Base-by-base conservation (phyloP, 2,329 filamentous ascomycete species). In the Xylaria sp. region DNA sequence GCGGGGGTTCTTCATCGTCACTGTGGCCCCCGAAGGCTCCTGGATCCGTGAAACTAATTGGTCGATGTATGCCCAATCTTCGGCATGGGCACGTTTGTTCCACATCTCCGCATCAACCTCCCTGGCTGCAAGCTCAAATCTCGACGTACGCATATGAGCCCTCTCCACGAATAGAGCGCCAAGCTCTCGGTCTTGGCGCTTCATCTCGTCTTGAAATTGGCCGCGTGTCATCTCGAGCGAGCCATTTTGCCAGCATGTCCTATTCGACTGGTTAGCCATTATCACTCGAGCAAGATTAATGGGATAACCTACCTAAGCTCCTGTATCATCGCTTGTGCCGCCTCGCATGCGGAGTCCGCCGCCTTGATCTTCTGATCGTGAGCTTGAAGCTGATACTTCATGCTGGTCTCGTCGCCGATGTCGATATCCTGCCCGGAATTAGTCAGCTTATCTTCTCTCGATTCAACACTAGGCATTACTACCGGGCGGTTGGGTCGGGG, bases 301-400 rank as follows among this genome's bases (percentile, higher is more conserved):
- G 38, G 51, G 52, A 55, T 38, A 46, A 55, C 52, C 47, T 41
- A 47, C 52, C 52, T 55, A 55, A 55, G 52, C 40, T 54, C 52
- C 52, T 47, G 40, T 55, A 55, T 55, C 52, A 41, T 55, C 52
- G 52, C 52, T 47, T 38, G 52, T 55, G 52, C 52, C 9, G 52
- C 52, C 52, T 55, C 31, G 40, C 40, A 55, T 55, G 41, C 41
- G 41, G 52, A 55, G 52, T 55, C 52, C 52, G 41, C 52, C 52
- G 41, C 41, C 52, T 55, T 55, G 40, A 47, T 55, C 40, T 47
- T 55, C 52, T 55, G 52, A 52, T 55, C 52, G 41, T 55, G 52
- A 55, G 41, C 52, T 55, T 55, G 52, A 55, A 55, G 52, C 52
- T 55, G 52, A 47, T 55, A 55, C 52, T 55, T 55, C 52, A 55